A percentile compares a stretch with the other conserved stretches of the same genome.
Evolutionary conservation across 192 early-diverging fungal genomes (phyloP).

Genomic region (Hyaloraphidium curvatum): DNA sequence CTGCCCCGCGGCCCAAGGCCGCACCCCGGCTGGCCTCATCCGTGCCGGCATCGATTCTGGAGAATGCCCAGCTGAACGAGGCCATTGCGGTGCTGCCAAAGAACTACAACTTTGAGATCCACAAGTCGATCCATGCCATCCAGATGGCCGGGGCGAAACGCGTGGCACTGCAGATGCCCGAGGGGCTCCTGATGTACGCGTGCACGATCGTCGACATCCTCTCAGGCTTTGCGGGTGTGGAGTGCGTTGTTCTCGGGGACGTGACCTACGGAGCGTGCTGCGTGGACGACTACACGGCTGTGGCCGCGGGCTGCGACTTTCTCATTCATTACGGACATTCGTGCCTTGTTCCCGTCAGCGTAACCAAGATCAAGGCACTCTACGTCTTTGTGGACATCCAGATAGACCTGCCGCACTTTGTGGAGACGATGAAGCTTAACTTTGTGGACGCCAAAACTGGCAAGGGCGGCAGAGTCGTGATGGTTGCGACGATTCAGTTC

Average conservation of each 20-base stretch:
- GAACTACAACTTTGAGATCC: constrained; percentile 99
- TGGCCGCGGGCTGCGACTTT: constrained; percentile 84
- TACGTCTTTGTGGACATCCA: constrained; percentile 99
- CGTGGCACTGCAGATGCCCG: constrained; percentile 93
- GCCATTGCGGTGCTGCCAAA: constrained; percentile 68
- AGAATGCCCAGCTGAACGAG: constrained; percentile 58
- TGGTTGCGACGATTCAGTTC: constrained; percentile 94
- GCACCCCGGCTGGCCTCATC: constrained; percentile 36
- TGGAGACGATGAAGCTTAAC: constrained; percentile 70
- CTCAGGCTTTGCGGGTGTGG: constrained; percentile 51
- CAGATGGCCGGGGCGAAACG: constrained; percentile 47
- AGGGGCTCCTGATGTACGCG: constrained; percentile 88
- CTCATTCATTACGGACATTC: constrained; percentile 96
- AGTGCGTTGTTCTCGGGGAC: constrained; percentile 94
- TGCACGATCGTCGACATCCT: constrained; percentile 85
- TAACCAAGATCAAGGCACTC: constrained; percentile 83
- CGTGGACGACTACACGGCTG: constrained; percentile 90
- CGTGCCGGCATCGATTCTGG: constrained; percentile 67
- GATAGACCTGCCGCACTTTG: constrained; percentile 83
- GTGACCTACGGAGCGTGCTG: constrained; percentile 99
- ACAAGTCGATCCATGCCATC: constrained; percentile 88
- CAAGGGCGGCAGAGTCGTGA: constrained; percentile 33
- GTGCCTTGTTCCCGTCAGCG: constrained; percentile 86
- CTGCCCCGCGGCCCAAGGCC: no score
- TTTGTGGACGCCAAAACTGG: constrained; percentile 40